Evolutionary conservation across 2,329 filamentous ascomycete genomes (phyloP).

Genomic region (Graphiopsis chlorocephala): DNA sequence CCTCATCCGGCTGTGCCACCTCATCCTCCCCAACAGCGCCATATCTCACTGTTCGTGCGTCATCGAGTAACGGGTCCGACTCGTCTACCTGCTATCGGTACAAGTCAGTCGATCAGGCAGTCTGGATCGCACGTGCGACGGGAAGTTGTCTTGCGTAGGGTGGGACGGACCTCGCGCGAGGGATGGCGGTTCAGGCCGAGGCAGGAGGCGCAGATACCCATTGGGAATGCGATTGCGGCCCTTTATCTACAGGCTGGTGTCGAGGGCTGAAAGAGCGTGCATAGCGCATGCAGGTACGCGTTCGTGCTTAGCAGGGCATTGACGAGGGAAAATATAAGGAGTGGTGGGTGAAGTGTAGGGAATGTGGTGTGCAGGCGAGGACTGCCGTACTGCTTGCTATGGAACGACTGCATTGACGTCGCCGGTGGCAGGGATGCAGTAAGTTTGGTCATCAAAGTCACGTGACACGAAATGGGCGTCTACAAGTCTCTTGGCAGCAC

Average conservation of each 20-base stretch:
- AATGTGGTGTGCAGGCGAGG: slow-evolving; percentile 9
- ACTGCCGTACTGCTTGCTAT: background rate
- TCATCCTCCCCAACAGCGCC: slow-evolving; percentile 41
- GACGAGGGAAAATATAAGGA: slow-evolving; percentile 10
- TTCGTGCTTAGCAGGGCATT: slow-evolving; percentile 12
- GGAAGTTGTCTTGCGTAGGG: slow-evolving; percentile 3
- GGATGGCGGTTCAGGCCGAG: slow-evolving; percentile 44
- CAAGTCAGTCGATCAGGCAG: slow-evolving; percentile 24
- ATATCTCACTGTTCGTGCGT: slow-evolving; percentile 45
- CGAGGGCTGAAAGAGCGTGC: background rate
- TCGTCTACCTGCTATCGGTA: slow-evolving; percentile 42
- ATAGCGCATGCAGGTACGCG: slow-evolving; percentile 13
- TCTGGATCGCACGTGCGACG: background rate
- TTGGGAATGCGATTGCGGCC: slow-evolving; percentile 31
- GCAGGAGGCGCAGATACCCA: slow-evolving; percentile 51
- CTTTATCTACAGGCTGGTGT: slow-evolving; percentile 7
- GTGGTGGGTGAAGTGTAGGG: slow-evolving; percentile 9
- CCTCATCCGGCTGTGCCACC: slow-evolving; percentile 44
- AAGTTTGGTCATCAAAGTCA: background rate
- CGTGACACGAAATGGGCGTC: background rate
- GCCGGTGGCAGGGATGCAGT: slow-evolving; percentile 2
- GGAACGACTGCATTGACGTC: slow-evolving; percentile 1
- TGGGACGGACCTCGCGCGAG: slow-evolving; percentile 43
- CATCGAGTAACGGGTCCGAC: slow-evolving; percentile 46
- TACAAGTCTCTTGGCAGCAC: background rate